Evolutionary conservation across 1,139 yeast genomes (phyloP).

Genomic region (Yamadazyma dushanensis): DNA sequence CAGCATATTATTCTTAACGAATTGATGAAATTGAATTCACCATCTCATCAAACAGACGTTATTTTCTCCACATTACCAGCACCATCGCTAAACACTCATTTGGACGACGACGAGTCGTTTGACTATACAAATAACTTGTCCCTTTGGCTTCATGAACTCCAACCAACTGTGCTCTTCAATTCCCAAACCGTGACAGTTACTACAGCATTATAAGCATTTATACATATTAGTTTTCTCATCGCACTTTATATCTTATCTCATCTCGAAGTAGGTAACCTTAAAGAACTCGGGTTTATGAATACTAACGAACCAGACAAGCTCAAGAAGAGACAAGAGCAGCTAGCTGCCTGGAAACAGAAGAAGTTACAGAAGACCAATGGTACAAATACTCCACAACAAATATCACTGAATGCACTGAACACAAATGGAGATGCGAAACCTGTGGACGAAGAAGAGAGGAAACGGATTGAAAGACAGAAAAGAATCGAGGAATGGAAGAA

Average conservation of each 20-base stretch:
- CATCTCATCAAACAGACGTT: slow-evolving; percentile 60
- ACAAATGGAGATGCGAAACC: too few species aligned
- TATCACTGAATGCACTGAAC: background rate
- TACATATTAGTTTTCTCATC: slow-evolving; percentile 1
- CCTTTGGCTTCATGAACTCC: slow-evolving; percentile 77
- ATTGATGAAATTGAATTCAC: slow-evolving; percentile 63
- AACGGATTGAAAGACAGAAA: slow-evolving; percentile 24
- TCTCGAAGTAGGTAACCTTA: slow-evolving; percentile 3
- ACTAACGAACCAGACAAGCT: slow-evolving; percentile 33
- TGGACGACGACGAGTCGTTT: slow-evolving; percentile 62
- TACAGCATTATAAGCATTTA: slow-evolving; percentile 60
- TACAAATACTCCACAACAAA: slow-evolving; percentile 8
- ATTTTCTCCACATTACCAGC: slow-evolving; percentile 89
- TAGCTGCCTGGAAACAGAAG: slow-evolving; percentile 43
- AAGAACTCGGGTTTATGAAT: background rate
- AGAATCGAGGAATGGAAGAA: slow-evolving; percentile 45
- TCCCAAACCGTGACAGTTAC: slow-evolving; percentile 96
- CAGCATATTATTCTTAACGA: slow-evolving; percentile 89
- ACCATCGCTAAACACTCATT: slow-evolving; percentile 80
- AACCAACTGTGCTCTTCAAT: slow-evolving; percentile 78
- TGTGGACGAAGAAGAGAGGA: slow-evolving; percentile 14
- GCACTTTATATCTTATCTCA: slow-evolving; percentile 1
- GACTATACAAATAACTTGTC: slow-evolving; percentile 78
- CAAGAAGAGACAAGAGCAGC: slow-evolving; percentile 35
- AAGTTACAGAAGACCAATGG: slow-evolving; percentile 22